These are phyloP conservation scores for Phalaenopsis equestris DNA, from an alignment of 106 monocot genomes.

Conservation along the genomic window DNA sequence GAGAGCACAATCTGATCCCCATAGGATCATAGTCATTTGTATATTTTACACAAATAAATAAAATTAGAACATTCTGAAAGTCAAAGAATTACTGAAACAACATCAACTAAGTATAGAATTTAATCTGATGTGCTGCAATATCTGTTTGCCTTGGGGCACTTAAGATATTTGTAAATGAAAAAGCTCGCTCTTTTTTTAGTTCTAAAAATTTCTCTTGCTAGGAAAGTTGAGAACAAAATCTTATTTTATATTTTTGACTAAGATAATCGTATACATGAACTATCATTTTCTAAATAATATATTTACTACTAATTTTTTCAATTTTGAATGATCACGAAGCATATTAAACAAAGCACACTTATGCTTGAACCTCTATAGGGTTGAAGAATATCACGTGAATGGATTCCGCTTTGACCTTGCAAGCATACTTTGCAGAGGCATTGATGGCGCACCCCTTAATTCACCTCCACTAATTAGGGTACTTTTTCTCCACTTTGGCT, in stretches of 20 bases:
- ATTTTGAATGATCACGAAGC: background rate
- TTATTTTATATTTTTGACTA: background rate
- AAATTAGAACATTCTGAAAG: no score
- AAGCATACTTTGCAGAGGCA: constrained; percentile 89
- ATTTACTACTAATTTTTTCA: background rate
- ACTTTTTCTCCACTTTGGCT: background rate
- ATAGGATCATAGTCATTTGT: no score
- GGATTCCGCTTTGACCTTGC: constrained; percentile 98
- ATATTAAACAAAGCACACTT: background rate
- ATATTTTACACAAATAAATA: no score
- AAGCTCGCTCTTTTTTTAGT: background rate
- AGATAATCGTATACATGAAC: background rate
- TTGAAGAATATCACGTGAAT: constrained; percentile 89
- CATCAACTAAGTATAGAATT: no score
- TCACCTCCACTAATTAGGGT: constrained; percentile 90
- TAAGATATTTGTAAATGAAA: background rate
- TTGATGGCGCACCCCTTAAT: constrained; percentile 75
- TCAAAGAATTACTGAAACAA: no score
- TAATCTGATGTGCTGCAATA: background rate
- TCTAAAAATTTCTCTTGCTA: background rate
- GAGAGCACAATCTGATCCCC: no score
- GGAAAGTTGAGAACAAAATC: background rate
- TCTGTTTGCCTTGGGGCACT: background rate
- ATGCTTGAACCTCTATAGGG: constrained; percentile 35
- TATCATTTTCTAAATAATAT: background rate